Evolutionary conservation across 768 basidiomycete genomes (phyloP).

Genomic region (Phanerodontia chrysosporium): DNA sequence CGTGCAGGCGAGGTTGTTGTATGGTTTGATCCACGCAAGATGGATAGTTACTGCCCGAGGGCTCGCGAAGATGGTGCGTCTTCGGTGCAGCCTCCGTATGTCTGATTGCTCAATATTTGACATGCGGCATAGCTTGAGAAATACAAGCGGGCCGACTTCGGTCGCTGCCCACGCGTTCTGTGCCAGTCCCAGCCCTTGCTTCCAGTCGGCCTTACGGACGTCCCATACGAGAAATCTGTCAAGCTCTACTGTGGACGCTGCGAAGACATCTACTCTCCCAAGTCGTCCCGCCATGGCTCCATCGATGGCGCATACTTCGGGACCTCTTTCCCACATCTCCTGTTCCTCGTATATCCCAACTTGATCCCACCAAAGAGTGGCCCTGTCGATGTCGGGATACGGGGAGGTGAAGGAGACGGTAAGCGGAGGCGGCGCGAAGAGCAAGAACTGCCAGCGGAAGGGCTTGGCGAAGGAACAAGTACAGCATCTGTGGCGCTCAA

Average conservation of each 20-base stretch:
- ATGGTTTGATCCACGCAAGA: conserved; percentile 93
- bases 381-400: conserved; percentile 36
- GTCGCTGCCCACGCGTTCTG: conserved; percentile 94
- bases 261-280: conserved; percentile 98
- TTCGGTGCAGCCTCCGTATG: neutral
- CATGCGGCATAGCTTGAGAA: conserved; percentile 72
- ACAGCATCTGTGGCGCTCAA: conserved; percentile 83
- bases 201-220: conserved; percentile 93
- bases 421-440: conserved; percentile 35
- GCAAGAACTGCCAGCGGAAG: conserved; percentile 41
- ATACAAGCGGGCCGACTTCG: conserved; percentile 97
- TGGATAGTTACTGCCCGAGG: conserved; percentile 96
- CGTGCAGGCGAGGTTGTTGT: conserved; percentile 87
- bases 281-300: conserved; percentile 92
- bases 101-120: neutral
- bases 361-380: conserved; percentile 82
- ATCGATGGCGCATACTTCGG: conserved; percentile 99
- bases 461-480: conserved; percentile 63
- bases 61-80: conserved; percentile 85
- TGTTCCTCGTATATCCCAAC: conserved; percentile 95
- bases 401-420: conserved; percentile 26
- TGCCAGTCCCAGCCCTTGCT: conserved; percentile 94
- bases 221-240: conserved; percentile 98
- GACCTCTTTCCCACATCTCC: conserved; percentile 93
- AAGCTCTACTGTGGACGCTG: conserved; percentile 98